Evolutionary conservation across 2,329 filamentous ascomycete species (phyloP).

Genomic region (Apiospora saccharicola): DNA sequence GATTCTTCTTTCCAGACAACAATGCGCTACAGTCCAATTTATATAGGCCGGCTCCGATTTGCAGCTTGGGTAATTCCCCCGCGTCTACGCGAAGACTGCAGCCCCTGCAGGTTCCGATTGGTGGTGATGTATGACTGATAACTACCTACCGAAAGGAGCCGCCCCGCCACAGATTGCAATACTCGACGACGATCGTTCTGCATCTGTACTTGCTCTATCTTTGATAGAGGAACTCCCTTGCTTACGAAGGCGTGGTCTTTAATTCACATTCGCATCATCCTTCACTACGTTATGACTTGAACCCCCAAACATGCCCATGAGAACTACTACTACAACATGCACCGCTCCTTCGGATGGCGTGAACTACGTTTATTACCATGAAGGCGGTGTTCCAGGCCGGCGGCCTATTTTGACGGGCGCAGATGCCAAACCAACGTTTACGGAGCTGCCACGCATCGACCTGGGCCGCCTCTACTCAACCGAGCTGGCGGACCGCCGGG

Average conservation of each 20-base stretch:
- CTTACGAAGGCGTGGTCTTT: too few species aligned
- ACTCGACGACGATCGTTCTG: background rate
- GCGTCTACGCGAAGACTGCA: constrained; percentile 4
- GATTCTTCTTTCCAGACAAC: background rate
- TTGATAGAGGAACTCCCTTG: background rate
- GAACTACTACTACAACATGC: background rate
- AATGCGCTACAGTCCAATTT: background rate
- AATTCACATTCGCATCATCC: background rate
- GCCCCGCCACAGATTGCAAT: background rate
- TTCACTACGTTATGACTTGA: too few species aligned
- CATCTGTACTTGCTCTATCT: background rate
- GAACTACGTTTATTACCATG: constrained; percentile 26
- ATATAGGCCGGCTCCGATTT: background rate
- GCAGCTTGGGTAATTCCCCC: background rate
- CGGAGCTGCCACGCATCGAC: constrained; percentile 24
- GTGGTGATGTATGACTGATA: background rate
- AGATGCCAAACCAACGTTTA: constrained; percentile 25
- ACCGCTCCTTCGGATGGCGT: background rate
- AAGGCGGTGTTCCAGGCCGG: constrained; percentile 24
- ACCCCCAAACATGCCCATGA: background rate
- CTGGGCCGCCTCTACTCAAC: constrained; percentile 22
- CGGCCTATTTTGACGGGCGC: constrained; percentile 24
- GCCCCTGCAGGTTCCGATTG: background rate
- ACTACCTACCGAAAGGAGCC: background rate
- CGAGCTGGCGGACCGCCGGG: background rate